phyloP scores from a whole-genome alignment of 106 monocot species.

The Phalaenopsis aphrodite region DNA sequence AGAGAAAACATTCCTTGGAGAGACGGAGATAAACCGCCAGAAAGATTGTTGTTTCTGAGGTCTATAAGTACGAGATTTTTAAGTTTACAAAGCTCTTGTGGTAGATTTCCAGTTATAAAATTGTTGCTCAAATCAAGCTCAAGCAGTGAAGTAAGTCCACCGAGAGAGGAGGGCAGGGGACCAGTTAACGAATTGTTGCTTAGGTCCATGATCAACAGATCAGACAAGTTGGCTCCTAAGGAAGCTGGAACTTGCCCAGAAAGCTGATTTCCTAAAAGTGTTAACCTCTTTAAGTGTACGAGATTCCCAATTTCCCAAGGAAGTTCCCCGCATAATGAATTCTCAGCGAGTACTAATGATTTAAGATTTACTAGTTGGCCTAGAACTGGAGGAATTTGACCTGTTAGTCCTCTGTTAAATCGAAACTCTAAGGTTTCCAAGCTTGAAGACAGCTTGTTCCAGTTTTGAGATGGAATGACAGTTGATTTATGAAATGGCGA shows the following conservation, averaged over 20 bases:
- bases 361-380: conserved; percentile 27
- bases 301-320: conserved; percentile 37
- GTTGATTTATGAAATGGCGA: conserved; percentile 6
- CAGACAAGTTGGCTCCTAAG: conserved; percentile 20
- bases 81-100: conserved; percentile 25
- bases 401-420: conserved; percentile 39
- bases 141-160: conserved; percentile 34
- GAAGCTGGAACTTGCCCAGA: conserved; percentile 38
- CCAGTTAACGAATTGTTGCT: conserved; percentile 47
- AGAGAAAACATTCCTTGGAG: conserved; percentile 32
- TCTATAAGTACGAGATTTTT: conserved; percentile 46
- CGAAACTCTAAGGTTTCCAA: conserved; percentile 51
- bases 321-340: conserved; percentile 34
- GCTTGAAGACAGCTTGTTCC: conserved; percentile 31
- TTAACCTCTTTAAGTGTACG: conserved; percentile 27
- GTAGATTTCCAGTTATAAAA: conserved; percentile 30
- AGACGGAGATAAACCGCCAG: conserved; percentile 23
- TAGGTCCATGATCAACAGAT: conserved; percentile 56
- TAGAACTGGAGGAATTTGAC: conserved; percentile 24
- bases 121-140: conserved; percentile 71
- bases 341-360: conserved; percentile 43
- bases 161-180: conserved; percentile 29
- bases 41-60: conserved; percentile 40
- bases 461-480: conserved; percentile 19
- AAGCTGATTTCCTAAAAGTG: conserved; percentile 28